Percentiles rank a stretch among this genome's conserved stretches.
Conservation (phyloP, 2,329 filamentous ascomycete genomes). For the Sclerotiophoma versabilis region DNA sequence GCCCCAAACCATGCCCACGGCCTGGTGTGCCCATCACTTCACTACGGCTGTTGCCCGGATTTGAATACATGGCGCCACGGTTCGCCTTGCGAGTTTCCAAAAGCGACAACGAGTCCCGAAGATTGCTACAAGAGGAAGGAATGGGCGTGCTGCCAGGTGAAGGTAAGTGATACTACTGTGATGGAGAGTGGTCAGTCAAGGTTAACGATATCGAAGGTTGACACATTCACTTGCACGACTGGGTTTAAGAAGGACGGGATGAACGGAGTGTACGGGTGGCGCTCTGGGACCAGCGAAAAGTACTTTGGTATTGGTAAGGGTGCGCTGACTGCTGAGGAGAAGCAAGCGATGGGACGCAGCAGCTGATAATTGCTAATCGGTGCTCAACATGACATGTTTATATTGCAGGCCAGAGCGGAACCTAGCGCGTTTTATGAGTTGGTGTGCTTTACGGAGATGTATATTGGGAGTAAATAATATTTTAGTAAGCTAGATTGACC, state of each 20-base stretch:
- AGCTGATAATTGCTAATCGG: too few species aligned
- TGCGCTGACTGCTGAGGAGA: background rate
- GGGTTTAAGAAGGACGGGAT: background rate
- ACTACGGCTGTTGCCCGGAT: conserved; percentile 4
- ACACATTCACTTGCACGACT: background rate
- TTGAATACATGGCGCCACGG: background rate
- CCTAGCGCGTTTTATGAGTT: too few species aligned
- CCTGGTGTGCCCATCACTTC: conserved; percentile 1
- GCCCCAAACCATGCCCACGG: background rate
- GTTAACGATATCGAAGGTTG: background rate
- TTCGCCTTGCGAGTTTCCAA: background rate
- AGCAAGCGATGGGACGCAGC: background rate
- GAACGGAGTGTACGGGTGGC: background rate
- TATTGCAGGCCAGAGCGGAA: too few species aligned
- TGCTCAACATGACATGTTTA: too few species aligned
- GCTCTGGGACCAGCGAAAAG: background rate
- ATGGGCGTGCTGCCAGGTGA: conserved; percentile 1
- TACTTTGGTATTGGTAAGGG: conserved; percentile 3
- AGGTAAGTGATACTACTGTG: background rate
- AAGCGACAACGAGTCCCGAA: background rate
- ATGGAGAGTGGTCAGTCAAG: background rate
- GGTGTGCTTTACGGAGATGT: background rate
- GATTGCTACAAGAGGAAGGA: background rate
- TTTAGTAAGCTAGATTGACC: too few species aligned
- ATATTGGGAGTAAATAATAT: too few species aligned